Evolutionary conservation across 768 basidiomycete species (phyloP).

Genomic region (Agrocybe pediades): DNA sequence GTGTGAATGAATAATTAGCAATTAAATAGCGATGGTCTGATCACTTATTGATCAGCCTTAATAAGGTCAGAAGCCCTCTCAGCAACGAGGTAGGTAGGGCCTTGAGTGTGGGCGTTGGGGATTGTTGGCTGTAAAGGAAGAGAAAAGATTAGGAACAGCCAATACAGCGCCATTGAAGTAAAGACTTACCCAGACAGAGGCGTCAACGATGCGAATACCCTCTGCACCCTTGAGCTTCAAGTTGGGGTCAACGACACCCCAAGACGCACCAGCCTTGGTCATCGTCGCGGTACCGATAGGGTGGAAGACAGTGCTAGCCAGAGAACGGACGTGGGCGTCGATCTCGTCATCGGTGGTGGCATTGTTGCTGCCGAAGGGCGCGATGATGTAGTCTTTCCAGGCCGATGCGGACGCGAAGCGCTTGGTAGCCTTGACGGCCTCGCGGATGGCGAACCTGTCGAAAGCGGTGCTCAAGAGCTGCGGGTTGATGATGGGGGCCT

Average conservation of each 20-base stretch:
- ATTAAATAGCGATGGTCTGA: too few species aligned
- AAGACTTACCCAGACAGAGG: neutral
- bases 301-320: neutral
- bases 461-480: neutral
- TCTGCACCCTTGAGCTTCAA: neutral
- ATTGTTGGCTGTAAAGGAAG: conserved; percentile 22
- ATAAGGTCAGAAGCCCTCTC: conserved; percentile 34
- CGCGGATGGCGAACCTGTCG: neutral
- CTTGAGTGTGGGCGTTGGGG: conserved; percentile 30
- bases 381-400: neutral
- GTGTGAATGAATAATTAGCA: too few species aligned
- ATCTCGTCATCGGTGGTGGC: neutral
- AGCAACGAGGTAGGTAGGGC: conserved; percentile 30
- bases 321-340: neutral
- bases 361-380: neutral
- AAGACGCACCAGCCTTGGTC: neutral
- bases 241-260: conserved; percentile 1
- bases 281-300: neutral
- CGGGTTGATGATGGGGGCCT: neutral
- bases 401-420: neutral
- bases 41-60: neutral
- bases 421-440: neutral
- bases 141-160: neutral
- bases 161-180: neutral
- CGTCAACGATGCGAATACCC: neutral